These are phyloP conservation scores for Fagus crenata DNA, from an alignment of 306 rosid species.

Conservation along the genomic window DNA sequence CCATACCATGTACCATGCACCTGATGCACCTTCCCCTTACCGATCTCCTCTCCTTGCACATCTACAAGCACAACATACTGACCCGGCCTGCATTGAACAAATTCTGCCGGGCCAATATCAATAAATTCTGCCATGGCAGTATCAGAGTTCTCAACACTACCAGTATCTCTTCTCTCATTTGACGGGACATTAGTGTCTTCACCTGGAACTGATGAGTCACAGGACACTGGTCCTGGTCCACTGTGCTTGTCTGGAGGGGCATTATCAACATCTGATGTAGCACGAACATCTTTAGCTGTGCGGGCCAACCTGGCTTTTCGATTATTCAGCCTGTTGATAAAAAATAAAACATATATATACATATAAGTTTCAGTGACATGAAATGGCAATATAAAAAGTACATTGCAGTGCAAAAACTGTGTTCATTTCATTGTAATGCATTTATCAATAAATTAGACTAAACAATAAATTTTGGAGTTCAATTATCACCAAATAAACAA, in stretches of 20 bases:
- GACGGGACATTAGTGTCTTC: slow-evolving; percentile 37
- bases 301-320: slow-evolving; percentile 94
- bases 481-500: not conserved
- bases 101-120: slow-evolving; percentile 37
- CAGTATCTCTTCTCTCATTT: slow-evolving; percentile 46
- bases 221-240: slow-evolving; percentile 40
- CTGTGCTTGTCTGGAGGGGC: slow-evolving; percentile 54
- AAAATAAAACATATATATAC: slow-evolving; percentile 8
- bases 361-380: slow-evolving; percentile 11
- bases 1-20: slow-evolving; percentile 70
- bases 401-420: slow-evolving; percentile 14
- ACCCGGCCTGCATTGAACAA: slow-evolving; percentile 56
- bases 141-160: slow-evolving; percentile 31
- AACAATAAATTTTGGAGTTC: not conserved
- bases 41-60: slow-evolving; percentile 56
- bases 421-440: slow-evolving; percentile 6
- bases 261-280: slow-evolving; percentile 47
- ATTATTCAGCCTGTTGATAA: slow-evolving; percentile 76
- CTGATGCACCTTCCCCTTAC: slow-evolving; percentile 63
- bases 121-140: slow-evolving; percentile 38
- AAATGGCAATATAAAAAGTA: slow-evolving; percentile 10
- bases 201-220: slow-evolving; percentile 50
- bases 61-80: slow-evolving; percentile 49
- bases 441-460: not conserved
- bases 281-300: slow-evolving; percentile 64